Evolutionary conservation across 768 basidiomycete genomes (phyloP), one percentile per base, ranked within the genome.

Genomic region (Coprinopsis marcescibilis): DNA sequence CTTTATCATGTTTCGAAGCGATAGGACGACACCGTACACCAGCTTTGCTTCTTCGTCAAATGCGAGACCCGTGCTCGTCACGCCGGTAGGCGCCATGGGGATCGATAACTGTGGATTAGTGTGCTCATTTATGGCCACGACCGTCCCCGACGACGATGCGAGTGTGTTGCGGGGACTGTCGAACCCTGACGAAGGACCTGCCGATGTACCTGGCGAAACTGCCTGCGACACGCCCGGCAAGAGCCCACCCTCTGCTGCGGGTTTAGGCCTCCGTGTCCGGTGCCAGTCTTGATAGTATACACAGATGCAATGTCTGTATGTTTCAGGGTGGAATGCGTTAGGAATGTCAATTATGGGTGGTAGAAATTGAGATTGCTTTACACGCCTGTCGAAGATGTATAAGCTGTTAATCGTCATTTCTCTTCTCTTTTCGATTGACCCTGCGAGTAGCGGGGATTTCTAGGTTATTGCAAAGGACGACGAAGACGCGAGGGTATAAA

Each of bases 21-120:
- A 93, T 34, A 97, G 71, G 12, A 98, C 74, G 45, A 99, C 89
- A 46, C 96, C 96, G 61, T 98, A 99, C 0, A 99, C 94, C 51
- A 99, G 76, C 61, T 99, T 99, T 1, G 85, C 85, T 64, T 99
- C 95, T 63, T 99, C 96, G 59, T 99, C 96, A 55, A 99, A 98
- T 4, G 95, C 73, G 15, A 99, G 69, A 14, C 77, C 80, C 3
- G 79, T 72, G 51, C 68, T 77, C 8, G 73, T 68, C 23, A 60
- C 53, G 20, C 58, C 51, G 3, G 65, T 56, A 55, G 67, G 68
- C 20, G 67, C 49, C 21, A 68, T 64, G 7, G 73, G 62, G 17
- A 71, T 61, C 12, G 65, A 45, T 21, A 71, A 62, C 17, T 56
- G 58, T 37, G 66, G n/a, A n/a, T n/a, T 51, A 3, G 63, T 53